Conservation (phyloP, 1,284 basidiomycete species). For the Jaminaea rosea region DNA sequence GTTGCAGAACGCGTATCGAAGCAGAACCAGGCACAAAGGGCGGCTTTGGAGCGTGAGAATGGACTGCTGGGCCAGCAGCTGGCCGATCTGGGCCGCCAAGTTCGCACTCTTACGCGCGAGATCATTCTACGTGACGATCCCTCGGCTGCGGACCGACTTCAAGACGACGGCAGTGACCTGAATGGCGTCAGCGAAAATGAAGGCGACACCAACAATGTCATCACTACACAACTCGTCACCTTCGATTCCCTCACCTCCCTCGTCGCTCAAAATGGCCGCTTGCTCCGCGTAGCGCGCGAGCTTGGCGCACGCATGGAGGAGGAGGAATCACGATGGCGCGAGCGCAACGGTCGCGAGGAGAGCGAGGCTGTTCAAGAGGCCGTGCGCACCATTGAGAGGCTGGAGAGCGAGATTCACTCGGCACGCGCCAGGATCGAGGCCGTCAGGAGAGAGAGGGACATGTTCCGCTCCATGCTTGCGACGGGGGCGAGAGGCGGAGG, state of each 20-base stretch:
- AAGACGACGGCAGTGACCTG: constrained; percentile 52
- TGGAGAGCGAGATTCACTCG: constrained; percentile 65
- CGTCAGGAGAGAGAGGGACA: constrained; percentile 76
- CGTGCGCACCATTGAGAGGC: constrained; percentile 68
- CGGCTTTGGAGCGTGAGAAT: constrained; percentile 56
- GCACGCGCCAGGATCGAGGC: constrained; percentile 65
- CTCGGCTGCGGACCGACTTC: constrained; percentile 62
- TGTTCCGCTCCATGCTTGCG: constrained; percentile 65
- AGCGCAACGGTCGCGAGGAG: constrained; percentile 53
- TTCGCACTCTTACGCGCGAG: constrained; percentile 69
- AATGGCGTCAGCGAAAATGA: constrained; percentile 14
- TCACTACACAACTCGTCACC: constrained; percentile 79
- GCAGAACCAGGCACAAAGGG: constrained; percentile 59
- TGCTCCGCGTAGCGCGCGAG: constrained; percentile 73
- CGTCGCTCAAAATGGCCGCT: constrained; percentile 80
- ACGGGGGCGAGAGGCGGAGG: constrained; percentile 18
- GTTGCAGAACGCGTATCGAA: constrained; percentile 46
- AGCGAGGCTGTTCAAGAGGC: constrained; percentile 75
- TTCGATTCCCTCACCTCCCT: constrained; percentile 72
- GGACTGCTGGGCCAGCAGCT: constrained; percentile 60
- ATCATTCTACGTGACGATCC: constrained; percentile 73
- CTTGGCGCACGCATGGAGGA: constrained; percentile 46
- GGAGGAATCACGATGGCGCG: constrained; percentile 22
- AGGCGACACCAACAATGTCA: constrained; percentile 54
- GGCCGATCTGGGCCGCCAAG: constrained; percentile 75